phyloP scores from a whole-genome alignment of 805 yeast species.

The Starmera dryadoides region DNA sequence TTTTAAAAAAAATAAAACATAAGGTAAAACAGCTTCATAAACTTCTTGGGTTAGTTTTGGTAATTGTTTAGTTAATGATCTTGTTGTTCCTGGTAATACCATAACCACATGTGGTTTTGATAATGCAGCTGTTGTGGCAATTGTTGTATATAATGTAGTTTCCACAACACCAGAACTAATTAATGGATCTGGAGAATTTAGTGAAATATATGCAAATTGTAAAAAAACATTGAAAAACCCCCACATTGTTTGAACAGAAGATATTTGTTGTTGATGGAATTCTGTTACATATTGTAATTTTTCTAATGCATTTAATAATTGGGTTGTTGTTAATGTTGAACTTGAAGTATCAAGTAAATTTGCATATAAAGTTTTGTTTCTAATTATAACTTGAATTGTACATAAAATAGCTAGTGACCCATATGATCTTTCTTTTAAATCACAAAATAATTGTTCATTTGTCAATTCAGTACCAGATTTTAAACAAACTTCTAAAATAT shows the following conservation, averaged over 20 bases:
- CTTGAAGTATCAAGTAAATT: not conserved
- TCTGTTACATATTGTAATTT: not conserved
- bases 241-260: not conserved
- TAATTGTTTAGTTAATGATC: not conserved
- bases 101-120: not conserved
- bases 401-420: not conserved
- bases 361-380: not conserved
- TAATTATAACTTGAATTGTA: not conserved
- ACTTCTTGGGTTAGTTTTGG: not conserved
- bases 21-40: not conserved
- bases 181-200: not conserved
- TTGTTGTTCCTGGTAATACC: not conserved
- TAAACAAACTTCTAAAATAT: not conserved
- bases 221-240: not conserved
- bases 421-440: too few relatives aligned
- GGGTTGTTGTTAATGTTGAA: not conserved
- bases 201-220: not conserved
- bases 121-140: slow-evolving; percentile 1
- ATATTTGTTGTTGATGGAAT: too few relatives aligned
- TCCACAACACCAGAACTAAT: not conserved
- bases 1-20: not conserved
- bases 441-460: not conserved
- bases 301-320: not conserved
- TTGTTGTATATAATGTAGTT: not conserved
- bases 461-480: not conserved